Base-by-base conservation (phyloP, 139 green algal species). In the Raphidocelis subcapitata region DNA sequence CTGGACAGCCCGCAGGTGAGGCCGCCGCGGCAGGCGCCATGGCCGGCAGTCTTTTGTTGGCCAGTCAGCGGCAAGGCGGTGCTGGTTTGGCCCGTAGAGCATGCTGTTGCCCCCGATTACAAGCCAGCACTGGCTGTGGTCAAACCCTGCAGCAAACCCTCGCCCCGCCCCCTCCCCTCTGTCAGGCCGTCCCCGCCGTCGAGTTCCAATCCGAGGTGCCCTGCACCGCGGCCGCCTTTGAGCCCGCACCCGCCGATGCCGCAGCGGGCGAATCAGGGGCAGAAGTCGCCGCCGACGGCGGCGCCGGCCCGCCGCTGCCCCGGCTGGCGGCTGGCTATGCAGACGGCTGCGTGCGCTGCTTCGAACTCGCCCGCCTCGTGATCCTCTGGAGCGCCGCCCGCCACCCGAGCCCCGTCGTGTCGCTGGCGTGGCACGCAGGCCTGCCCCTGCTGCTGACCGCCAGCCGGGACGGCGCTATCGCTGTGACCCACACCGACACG, bases 361-460 rank as follows among this genome's bases (percentile, higher is more conserved):
- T 81, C 59, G 75, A 72, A 41, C 68, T 81, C 33, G 4, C 33
- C 14, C 47, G 57, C 31, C 23, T 21, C 18, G 36, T 51, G 1
- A 61, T 81, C 3, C 35, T 46, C 10, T 81, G 75, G 75, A 68
- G 60, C 49, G 69, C 68, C n/a, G 26, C 35, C 33, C 63, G 72
- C 1, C 62, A 78, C 26, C 31, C 36, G 12, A 65, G 32, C 1
- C 20, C 62, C 21, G 55, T 72, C 15, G 8, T 72, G 23, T 20
- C n/a, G 29, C 3, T 72, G 51, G 52, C 37, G 28, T 32, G 64
- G n/a, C 60, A 37, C 37, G 26, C 65, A 16, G 24, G 37, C 10
- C 68, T 49, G 46, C 67, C 46, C 14, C 31, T 70, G 37, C 60
- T 74, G 28, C 67, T 81, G 37, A 26, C 69, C 23, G 70, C 73